Evolutionary conservation across 345 rosid genomes (phyloP), one percentile per base, ranked within the genome.

Genomic region (Cochlearia excelsa): DNA sequence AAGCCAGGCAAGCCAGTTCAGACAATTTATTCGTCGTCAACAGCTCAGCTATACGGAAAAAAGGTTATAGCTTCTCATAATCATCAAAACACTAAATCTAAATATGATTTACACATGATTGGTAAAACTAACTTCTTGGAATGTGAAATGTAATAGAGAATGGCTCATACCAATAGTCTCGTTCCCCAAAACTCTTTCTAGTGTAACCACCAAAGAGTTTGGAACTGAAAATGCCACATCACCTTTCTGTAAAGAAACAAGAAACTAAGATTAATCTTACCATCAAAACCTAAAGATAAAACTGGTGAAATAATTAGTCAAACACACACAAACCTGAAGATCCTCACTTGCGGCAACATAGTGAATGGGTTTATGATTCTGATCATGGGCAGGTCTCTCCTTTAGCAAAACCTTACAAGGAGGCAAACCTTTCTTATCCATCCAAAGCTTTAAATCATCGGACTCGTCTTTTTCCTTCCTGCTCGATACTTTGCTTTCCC

Each of bases 101-200:
- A 30, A 10, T 33, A 41, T 30, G 30, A 27, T 48, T 29, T 26
- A 35, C 56, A 65, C 46, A 37, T 34, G 23, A 16, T 16, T 16
- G 23, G 23, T 16, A 16, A 16, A 16, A 16, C 23, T 16, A 16
- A 16, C 23, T 16, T 16, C 23, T 16, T 16, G 23, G 23, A 16
- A 51, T 33, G 37, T 28, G 48, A 23, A 57, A 48, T 2, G 16
- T 30, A 33, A 9, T n/a, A 61, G 28, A 50, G 37, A 69, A 42
- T 52, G 76, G 71, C 72, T 71, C 72, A 72, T 88, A 92, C 98
- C 98, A 57, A 92, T 71, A 63, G 84, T 82, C 84, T 92, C 95
- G 59, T 92, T 92, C 50, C 98, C 98, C 68, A 92, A 55, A 2
- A 92, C 98, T 82, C 98, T 83, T 72, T 88, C 98, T 1, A 92